Conservation (phyloP, 2,329 filamentous ascomycete species). For the Xylariaceae sp. region DNA sequence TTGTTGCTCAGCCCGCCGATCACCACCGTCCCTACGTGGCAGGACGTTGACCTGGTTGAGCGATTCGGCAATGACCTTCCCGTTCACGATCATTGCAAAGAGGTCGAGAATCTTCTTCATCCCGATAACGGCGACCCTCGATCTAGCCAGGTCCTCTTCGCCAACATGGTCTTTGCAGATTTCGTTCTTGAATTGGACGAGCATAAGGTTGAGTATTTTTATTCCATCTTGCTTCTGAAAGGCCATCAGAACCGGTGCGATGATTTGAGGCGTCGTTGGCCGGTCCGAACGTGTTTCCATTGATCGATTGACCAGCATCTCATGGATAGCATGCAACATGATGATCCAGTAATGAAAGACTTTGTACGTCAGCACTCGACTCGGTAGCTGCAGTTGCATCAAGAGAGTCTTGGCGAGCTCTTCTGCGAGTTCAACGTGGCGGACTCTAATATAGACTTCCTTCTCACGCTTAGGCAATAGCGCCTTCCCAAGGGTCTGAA, state of each 20-base stretch:
- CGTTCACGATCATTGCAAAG: slow-evolving; percentile 67
- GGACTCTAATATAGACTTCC: slow-evolving; percentile 50
- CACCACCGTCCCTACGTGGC: slow-evolving; percentile 28
- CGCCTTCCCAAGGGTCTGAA: slow-evolving; percentile 77
- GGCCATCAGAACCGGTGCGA: slow-evolving; percentile 72
- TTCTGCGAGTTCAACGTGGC: slow-evolving; percentile 49
- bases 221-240: slow-evolving; percentile 81
- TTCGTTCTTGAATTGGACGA: slow-evolving; percentile 59
- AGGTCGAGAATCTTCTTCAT: slow-evolving; percentile 81
- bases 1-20: slow-evolving; percentile 33
- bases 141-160: slow-evolving; percentile 36
- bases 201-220: slow-evolving; percentile 62
- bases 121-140: slow-evolving; percentile 45
- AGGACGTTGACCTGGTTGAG: slow-evolving; percentile 44
- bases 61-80: slow-evolving; percentile 75
- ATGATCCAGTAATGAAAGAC: slow-evolving; percentile 78
- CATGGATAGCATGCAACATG: slow-evolving; percentile 68
- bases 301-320: slow-evolving; percentile 67
- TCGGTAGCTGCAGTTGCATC: slow-evolving; percentile 50
- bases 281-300: slow-evolving; percentile 35
- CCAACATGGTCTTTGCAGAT: slow-evolving; percentile 32
- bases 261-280: slow-evolving; percentile 44
- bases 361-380: slow-evolving; percentile 43
- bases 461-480: slow-evolving; percentile 67
- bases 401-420: slow-evolving; percentile 66